Base-by-base conservation (phyloP, 805 yeast genomes). In the Myxozyma sirexii region DNA sequence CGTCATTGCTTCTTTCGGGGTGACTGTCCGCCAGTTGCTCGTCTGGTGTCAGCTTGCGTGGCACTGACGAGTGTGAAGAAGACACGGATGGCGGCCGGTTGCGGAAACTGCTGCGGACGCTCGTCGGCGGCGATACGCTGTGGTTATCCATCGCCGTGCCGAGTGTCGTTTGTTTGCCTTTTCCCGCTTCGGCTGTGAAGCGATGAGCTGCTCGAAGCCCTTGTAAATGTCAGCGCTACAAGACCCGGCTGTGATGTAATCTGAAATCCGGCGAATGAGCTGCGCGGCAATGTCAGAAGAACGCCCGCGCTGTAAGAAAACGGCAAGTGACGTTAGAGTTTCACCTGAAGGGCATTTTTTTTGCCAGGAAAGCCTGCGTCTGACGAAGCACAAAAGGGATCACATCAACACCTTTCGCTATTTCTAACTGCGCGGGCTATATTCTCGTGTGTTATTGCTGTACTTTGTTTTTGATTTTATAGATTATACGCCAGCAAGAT, bases 101-200 rank as follows among this genome's bases (percentile, higher is more conserved):
- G 35, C 53, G 43, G 26, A 48, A 48, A 15, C 53, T 48, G 33
- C 53, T 48, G 43, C 43, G 53, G 13, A 48, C 24, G 19, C 21
- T 23, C 17, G 33, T 21, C 23, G 44, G 33, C 33, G 53, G 53
- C 33, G 53, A 48, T 43, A 17, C 31, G 43, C 53, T 48, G 29
- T 43, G 53, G 33, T 37, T 33, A 15, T 48, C 33, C 44, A 37
- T 48, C 35, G 19, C 31, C 33, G 15, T 19, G 17, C 17, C 41
- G 41, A 17, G 51, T 33, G 13, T 24, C 29, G 39, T 5, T 47
- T 47, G 51, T 31, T 19, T 47, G 41, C 26, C 27, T 17, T 21
- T 31, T 29, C 41, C 41, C 41, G 39, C 27, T 19, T 47, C 41
- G 41, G 53, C 17, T 27, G 21, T 39, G 24, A 12, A 12, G 51